A percentile compares a stretch with the other conserved stretches of the same genome.
These are phyloP conservation scores for Kwoniella sp. DNA, from an alignment of 768 basidiomycete species.

Conservation along the genomic window DNA sequence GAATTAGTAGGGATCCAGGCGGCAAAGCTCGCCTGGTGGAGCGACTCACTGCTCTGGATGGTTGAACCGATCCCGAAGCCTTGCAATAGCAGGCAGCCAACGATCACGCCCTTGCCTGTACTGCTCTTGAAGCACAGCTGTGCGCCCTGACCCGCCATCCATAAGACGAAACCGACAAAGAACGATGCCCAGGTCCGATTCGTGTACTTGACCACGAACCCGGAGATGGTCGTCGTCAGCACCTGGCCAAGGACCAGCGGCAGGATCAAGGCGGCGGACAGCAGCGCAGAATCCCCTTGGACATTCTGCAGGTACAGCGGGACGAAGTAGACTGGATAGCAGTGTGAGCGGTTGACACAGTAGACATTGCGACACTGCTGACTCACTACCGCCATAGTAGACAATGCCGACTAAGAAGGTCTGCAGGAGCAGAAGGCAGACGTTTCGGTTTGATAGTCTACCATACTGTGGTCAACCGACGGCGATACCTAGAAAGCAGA, in stretches of 20 bases:
- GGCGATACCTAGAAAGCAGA: background rate
- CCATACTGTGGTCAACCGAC: too few relatives aligned
- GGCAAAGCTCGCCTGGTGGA: background rate
- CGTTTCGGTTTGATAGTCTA: slow-evolving; percentile 26
- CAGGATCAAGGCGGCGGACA: slow-evolving; percentile 32
- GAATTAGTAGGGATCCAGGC: background rate
- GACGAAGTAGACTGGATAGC: slow-evolving; percentile 23
- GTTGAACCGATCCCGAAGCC: slow-evolving; percentile 39
- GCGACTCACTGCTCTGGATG: slow-evolving; percentile 33
- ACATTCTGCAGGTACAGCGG: slow-evolving; percentile 40
- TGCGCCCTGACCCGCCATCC: slow-evolving; percentile 29
- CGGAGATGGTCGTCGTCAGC: slow-evolving; percentile 22
- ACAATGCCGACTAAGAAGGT: slow-evolving; percentile 38
- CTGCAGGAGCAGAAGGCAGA: slow-evolving; percentile 26
- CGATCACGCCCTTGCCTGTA: slow-evolving; percentile 23
- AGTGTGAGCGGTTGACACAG: background rate
- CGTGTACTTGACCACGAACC: slow-evolving; percentile 32
- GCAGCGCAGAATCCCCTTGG: slow-evolving; percentile 20
- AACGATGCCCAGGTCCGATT: slow-evolving; percentile 23
- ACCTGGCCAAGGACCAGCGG: slow-evolving; percentile 35
- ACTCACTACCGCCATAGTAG: slow-evolving; percentile 35
- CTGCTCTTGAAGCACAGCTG: slow-evolving; percentile 23
- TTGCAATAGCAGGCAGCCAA: slow-evolving; percentile 33
- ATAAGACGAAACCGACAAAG: slow-evolving; percentile 34
- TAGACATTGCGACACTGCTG: background rate